Evolutionary conservation across 148 eudicot genomes (phyloP).

Genomic region (Silene latifolia): DNA sequence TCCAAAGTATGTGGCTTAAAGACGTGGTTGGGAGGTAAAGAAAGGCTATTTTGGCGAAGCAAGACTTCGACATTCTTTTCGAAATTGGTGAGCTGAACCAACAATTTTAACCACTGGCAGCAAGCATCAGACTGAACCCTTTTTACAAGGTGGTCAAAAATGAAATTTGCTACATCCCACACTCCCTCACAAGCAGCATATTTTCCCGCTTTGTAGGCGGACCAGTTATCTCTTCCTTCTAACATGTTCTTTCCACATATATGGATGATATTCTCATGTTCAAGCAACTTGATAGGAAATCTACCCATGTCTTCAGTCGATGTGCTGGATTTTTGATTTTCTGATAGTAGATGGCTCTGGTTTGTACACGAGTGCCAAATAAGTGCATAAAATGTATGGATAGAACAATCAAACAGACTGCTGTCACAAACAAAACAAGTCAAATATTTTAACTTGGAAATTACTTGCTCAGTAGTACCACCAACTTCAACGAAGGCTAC

Average conservation of each 20-base stretch:
- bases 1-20: constrained; percentile 4
- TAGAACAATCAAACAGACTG: constrained; percentile 50
- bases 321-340: constrained; percentile 20
- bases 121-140: constrained; percentile 44
- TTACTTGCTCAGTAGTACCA: constrained; percentile 29
- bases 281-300: constrained; percentile 29
- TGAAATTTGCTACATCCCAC: constrained; percentile 60
- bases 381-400: constrained; percentile 40
- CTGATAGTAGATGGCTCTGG: constrained; percentile 21
- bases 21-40: constrained; percentile 15
- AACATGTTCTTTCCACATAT: constrained; percentile 51
- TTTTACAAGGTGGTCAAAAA: constrained; percentile 49
- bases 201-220: constrained; percentile 64
- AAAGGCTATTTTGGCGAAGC: constrained; percentile 27
- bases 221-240: constrained; percentile 56
- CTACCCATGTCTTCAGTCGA: constrained; percentile 7
- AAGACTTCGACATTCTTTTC: constrained; percentile 49
- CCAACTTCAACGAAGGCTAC: constrained; percentile 40
- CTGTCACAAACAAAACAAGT: constrained; percentile 35
- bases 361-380: constrained; percentile 38
- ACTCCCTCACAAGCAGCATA: constrained; percentile 65
- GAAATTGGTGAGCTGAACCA: constrained; percentile 44
- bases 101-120: constrained; percentile 56
- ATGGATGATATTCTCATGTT: constrained; percentile 28
- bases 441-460: constrained; percentile 37